Evolutionary conservation across 2,329 filamentous ascomycete genomes (phyloP), one percentile per base, ranked within the genome.

Genomic region (Neophaeococcomyces aloes): DNA sequence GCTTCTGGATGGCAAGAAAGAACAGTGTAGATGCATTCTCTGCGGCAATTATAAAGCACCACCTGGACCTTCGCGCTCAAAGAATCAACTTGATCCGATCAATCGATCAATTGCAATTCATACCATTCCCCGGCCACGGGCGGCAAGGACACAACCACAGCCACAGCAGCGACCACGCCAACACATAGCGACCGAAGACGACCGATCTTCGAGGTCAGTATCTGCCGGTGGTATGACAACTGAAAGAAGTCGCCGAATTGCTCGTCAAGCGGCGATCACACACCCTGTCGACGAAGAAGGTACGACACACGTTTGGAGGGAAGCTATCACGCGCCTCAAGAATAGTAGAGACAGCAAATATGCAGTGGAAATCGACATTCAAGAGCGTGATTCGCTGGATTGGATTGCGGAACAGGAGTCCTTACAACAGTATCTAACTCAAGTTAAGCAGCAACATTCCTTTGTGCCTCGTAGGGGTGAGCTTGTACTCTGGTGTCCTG

Each of bases 381-480:
- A 56, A 7, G 74, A 80, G 46, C 58, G 59, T 0, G 53, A 66
- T 13, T 77, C 72, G 18, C 66, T 76, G 48, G 75, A 79, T 50
- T 79, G 75, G 75, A 61, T 68, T 29, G 65, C 70, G 0, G 71
- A 75, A 33, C 63, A 52, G 35, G 46, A 48, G 7, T 44, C 59
- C 4, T 58, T 77, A 0, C 56, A 61, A 0, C 53, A 61, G 2
- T 54, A 67, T 14, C 57, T 78, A 1, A 57, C 62, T 4, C 63
- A 63, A 7, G 55, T 71, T 13, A 57, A 58, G 3, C 50, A 66
- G 7, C 65, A 71, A 34, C 65, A 70, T 2, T 63, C 68, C 2
- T 79, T 71, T 54, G 52, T 72, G 1, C 75, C 76, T 2, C 67
- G 76, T 2, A 51, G 62, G 0, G 76, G 75, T 1, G 76, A 80